Conservation (phyloP, 2,329 filamentous ascomycete species). For the Drechmeria coniospora region DNA sequence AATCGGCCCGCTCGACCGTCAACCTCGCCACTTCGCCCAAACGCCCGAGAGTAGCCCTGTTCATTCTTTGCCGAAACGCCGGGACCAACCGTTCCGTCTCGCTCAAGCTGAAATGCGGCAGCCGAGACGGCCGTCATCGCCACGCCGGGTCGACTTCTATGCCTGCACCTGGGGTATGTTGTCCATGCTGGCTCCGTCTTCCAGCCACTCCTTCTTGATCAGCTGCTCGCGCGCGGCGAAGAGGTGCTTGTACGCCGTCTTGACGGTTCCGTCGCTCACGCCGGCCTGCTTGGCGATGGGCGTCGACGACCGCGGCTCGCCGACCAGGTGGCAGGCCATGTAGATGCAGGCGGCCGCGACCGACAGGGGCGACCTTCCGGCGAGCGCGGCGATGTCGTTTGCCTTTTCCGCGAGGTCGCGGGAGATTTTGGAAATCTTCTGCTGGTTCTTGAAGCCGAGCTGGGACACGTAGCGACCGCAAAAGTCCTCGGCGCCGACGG, state of each 20-base stretch:
- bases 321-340: slow-evolving; percentile 81
- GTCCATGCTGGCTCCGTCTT: slow-evolving; percentile 54
- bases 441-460: slow-evolving; percentile 55
- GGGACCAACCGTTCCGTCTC: too few species aligned
- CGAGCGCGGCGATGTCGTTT: slow-evolving; percentile 62
- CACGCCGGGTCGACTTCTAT: slow-evolving; percentile 5
- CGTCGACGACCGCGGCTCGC: slow-evolving; percentile 63
- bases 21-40: too few species aligned
- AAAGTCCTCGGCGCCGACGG: slow-evolving; percentile 69
- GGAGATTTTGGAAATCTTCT: slow-evolving; percentile 65
- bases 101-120: too few species aligned
- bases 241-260: slow-evolving; percentile 83
- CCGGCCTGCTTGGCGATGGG: slow-evolving; percentile 74
- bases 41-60: too few species aligned
- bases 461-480: slow-evolving; percentile 82
- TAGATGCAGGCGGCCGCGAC: slow-evolving; percentile 94
- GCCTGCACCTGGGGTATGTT: slow-evolving; percentile 43
- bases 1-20: too few species aligned
- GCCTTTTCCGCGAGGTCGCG: slow-evolving; percentile 66
- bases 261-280: slow-evolving; percentile 93
- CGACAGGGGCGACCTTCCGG: slow-evolving; percentile 84
- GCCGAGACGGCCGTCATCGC: not conserved
- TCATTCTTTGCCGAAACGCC: too few species aligned
- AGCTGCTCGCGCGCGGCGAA: slow-evolving; percentile 60
- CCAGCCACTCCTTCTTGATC: slow-evolving; percentile 61